Evolutionary conservation across 2,329 filamentous ascomycete genomes (phyloP).

Genomic region (Calonectria pseudoreteaudii): DNA sequence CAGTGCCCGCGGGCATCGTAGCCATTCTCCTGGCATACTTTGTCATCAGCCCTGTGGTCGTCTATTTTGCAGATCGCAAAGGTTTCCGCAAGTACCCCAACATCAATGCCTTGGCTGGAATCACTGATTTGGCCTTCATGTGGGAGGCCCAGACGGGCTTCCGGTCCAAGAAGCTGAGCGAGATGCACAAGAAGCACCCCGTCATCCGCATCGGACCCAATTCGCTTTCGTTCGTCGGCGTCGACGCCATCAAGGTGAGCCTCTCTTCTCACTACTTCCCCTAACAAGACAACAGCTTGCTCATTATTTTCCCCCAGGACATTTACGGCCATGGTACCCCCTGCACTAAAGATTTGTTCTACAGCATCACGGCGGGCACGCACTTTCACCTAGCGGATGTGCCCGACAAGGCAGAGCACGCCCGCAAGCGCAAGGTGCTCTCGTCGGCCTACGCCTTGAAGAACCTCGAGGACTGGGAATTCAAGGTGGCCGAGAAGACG

Average conservation of each 20-base stretch:
- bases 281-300: neutral
- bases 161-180: constrained; percentile 60
- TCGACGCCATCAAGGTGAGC: constrained; percentile 35
- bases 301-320: constrained; percentile 27
- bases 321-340: constrained; percentile 60
- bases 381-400: constrained; percentile 66
- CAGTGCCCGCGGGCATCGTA: constrained; percentile 18
- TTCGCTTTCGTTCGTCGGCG: constrained; percentile 38
- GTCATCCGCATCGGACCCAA: constrained; percentile 45
- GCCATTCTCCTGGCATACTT: constrained; percentile 24
- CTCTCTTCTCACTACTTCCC: neutral
- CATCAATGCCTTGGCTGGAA: constrained; percentile 35
- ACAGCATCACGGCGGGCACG: constrained; percentile 56
- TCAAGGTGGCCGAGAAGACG: constrained; percentile 65
- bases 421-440: constrained; percentile 62
- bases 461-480: constrained; percentile 66
- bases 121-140: constrained; percentile 36
- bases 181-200: constrained; percentile 58
- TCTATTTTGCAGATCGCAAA: constrained; percentile 50
- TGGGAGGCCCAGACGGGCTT: constrained; percentile 44
- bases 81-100: constrained; percentile 40
- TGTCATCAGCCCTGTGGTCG: constrained; percentile 24
- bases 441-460: constrained; percentile 64
- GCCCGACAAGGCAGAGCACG: constrained; percentile 63
- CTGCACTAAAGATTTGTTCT: constrained; percentile 62